A percentile compares a stretch with the other conserved stretches of the same genome.
Evolutionary conservation across 116 monocot genomes (phyloP).

Genomic region (Cymodocea nodosa): DNA sequence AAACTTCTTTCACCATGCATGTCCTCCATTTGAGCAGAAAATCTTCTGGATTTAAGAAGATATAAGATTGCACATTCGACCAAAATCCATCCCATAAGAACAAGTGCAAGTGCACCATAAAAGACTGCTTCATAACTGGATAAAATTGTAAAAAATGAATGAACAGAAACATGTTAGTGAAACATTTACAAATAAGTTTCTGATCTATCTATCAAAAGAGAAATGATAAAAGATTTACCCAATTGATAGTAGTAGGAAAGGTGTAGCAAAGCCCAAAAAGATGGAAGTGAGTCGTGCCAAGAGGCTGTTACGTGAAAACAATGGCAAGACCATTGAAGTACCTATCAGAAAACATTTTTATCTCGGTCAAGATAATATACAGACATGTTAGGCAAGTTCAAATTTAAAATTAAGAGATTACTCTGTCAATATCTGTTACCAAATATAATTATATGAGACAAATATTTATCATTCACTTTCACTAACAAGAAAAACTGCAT

Average conservation of each 20-base stretch:
- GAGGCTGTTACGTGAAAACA: slow-evolving; percentile 54
- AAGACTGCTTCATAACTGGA: slow-evolving; percentile 87
- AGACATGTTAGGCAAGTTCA: too few species aligned
- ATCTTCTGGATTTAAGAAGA: slow-evolving; percentile 18
- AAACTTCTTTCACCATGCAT: slow-evolving; percentile 44
- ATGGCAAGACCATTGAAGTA: slow-evolving; percentile 60
- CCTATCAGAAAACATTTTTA: slow-evolving; percentile 27
- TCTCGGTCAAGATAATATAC: too few species aligned
- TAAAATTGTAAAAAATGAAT: slow-evolving; percentile 7
- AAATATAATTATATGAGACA: too few species aligned
- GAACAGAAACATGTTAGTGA: neutral
- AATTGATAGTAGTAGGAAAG: slow-evolving; percentile 76
- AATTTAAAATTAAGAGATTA: too few species aligned
- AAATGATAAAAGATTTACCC: slow-evolving; percentile 34
- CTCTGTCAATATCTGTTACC: too few species aligned
- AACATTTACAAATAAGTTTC: neutral
- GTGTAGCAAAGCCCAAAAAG: slow-evolving; percentile 84
- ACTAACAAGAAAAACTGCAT: too few species aligned
- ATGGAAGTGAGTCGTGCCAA: slow-evolving; percentile 74
- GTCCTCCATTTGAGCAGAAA: slow-evolving; percentile 9
- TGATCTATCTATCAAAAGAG: neutral
- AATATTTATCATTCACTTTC: too few species aligned
- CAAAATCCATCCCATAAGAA: slow-evolving; percentile 83
- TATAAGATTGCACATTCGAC: slow-evolving; percentile 47
- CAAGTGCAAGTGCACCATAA: slow-evolving; percentile 69